These are phyloP conservation scores for Pseudoturritis turrita DNA, from an alignment of 345 rosid genomes.

Conservation along the genomic window DNA sequence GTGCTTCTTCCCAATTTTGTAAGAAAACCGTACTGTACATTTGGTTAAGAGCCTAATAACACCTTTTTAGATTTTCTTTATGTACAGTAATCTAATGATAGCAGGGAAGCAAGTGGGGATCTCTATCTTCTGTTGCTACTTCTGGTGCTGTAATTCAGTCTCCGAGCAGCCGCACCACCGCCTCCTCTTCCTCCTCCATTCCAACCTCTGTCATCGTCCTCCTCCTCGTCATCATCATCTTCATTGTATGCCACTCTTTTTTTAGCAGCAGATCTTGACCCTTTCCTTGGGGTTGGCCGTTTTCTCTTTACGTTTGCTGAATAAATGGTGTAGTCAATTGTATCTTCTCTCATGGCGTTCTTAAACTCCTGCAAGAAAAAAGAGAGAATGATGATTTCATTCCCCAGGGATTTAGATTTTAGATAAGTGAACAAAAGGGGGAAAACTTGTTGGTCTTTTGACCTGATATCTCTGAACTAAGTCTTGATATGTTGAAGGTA, in stretches of 20 bases:
- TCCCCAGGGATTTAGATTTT: neutral
- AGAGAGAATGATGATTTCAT: neutral
- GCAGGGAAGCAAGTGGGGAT: neutral
- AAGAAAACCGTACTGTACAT: conserved; percentile 24
- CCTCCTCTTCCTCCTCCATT: conserved; percentile 45
- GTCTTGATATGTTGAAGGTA: conserved; percentile 67
- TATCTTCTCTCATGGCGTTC: conserved; percentile 81
- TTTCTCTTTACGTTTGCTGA: conserved; percentile 85
- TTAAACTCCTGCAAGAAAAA: conserved; percentile 66
- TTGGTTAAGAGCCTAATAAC: conserved; percentile 24
- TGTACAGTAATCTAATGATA: conserved; percentile 27
- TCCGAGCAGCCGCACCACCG: conserved; percentile 38
- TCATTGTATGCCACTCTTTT: conserved; percentile 27
- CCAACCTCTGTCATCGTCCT: conserved; percentile 47
- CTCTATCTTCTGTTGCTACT: conserved; percentile 43
- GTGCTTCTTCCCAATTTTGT: conserved; percentile 14
- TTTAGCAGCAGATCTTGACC: conserved; percentile 25
- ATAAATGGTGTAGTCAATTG: conserved; percentile 68
- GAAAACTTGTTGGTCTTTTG: neutral
- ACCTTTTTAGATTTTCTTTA: neutral
- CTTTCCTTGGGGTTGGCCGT: conserved; percentile 44
- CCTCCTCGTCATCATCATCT: conserved; percentile 45
- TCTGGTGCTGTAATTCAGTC: conserved; percentile 44
- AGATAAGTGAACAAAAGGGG: neutral
- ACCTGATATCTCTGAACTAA: conserved; percentile 85